A percentile compares a stretch with the other conserved stretches of the same genome.
Conservation (phyloP, 2,329 filamentous ascomycete genomes). For the Colletotrichum sp. region DNA sequence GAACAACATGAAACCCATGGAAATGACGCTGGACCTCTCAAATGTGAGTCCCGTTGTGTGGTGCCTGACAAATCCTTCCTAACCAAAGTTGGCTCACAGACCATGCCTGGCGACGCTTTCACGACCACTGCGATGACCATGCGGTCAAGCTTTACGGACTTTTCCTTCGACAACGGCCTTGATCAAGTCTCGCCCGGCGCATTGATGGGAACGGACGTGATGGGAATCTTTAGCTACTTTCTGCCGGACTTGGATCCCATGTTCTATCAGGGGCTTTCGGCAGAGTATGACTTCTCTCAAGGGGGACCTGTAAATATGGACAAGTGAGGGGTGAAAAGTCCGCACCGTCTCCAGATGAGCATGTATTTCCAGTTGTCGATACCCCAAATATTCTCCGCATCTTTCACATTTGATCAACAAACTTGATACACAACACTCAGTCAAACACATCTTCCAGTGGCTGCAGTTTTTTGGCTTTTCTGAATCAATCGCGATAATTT, state of each 20-base stretch:
- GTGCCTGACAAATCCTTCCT: background rate
- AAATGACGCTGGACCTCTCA: background rate
- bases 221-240: conserved; percentile 29
- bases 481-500: background rate
- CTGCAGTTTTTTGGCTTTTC: background rate
- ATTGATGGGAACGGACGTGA: conserved; percentile 27
- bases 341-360: background rate
- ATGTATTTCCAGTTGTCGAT: background rate
- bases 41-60: background rate
- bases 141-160: conserved; percentile 13
- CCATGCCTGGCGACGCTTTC: background rate
- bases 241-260: conserved; percentile 27
- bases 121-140: background rate
- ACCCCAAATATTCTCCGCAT: background rate
- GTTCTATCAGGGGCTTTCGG: conserved; percentile 15
- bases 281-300: conserved; percentile 3
- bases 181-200: background rate
- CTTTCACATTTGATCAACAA: background rate
- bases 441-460: too few relatives aligned
- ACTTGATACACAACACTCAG: background rate
- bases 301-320: background rate
- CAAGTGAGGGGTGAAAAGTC: background rate
- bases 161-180: conserved; percentile 16
- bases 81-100: background rate
- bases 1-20: too few relatives aligned